Evolutionary conservation across 306 rosid species (phyloP), one percentile per base, ranked within the genome.

Genomic region (Cucurbita moschata): DNA sequence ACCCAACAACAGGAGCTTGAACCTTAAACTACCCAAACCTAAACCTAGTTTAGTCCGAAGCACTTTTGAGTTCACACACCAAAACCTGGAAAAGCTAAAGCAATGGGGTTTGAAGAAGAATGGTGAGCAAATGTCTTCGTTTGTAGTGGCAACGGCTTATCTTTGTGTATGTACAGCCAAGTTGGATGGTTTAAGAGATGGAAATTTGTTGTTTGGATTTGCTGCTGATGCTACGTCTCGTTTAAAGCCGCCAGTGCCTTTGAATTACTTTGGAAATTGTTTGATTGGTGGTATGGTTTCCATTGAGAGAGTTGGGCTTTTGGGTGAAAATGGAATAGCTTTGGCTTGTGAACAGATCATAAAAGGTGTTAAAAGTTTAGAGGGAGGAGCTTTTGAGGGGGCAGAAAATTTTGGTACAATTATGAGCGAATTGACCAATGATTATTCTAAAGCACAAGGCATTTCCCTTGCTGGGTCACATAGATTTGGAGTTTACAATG

Each of bases 1-100:
- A 19, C 81, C 90, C 11, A 71, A 80, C 77, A 82, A 88, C 57
- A 76, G 65, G 79, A 84, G 90, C 79, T 70, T 86, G 6, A 63
- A 73, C 39, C 37, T 67, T 23, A 18, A 21, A 19, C 4, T 40
- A 3, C 40, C 67, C 37, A 13, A 56, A 73, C 0, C 21, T 8
- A 49, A 12, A 8, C 51, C 10, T 8, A n/a, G 35, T 71, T 52
- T 71, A 51, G 4, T 49, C 8, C 21, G 60, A 23, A 23, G 15
- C 61, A 71, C 58, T 30, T 7, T 71, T 0, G 72, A 67, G 7
- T 46, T 67, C 16, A 67, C 72, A 6, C 72, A 23, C 40, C 10
- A 67, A 67, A 67, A 67, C 19, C 11, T 67, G 6, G 10, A 67
- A 1, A 67, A 67, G n/a, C 39, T 67, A 3, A 67, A 21, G 56